A percentile compares a stretch with the other conserved stretches of the same genome.
These are phyloP conservation scores for Backusella psychrophila DNA, from an alignment of 192 early-diverging fungal genomes.

Conservation along the genomic window DNA sequence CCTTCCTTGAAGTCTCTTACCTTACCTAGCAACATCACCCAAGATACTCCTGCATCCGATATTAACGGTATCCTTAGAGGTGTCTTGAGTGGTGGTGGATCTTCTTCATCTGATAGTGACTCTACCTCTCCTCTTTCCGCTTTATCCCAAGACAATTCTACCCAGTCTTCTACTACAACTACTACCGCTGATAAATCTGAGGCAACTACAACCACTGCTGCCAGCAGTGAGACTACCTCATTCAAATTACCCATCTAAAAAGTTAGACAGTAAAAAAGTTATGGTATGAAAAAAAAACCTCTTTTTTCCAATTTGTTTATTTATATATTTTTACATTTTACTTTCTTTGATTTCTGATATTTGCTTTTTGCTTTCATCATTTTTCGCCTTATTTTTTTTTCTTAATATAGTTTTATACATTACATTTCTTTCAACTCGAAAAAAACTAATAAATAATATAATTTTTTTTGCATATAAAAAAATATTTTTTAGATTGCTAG, in stretches of 20 bases:
- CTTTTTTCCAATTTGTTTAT: not conserved
- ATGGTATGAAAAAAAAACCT: not conserved
- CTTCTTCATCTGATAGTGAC: not conserved
- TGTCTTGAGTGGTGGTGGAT: not conserved
- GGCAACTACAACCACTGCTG: constrained; percentile 1
- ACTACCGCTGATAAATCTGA: not conserved
- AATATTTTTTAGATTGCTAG: not conserved
- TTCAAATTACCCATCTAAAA: not conserved
- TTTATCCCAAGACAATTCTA: not conserved
- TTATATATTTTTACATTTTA: not conserved
- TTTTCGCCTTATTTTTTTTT: not conserved
- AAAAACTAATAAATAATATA: constrained; percentile 11
- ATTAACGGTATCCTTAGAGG: not conserved
- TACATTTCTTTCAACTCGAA: not conserved
- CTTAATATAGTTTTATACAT: constrained; percentile 6
- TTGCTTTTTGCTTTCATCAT: not conserved
- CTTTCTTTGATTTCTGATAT: not conserved
- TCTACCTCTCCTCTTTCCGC: not conserved
- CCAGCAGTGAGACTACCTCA: not conserved
- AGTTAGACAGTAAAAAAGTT: not conserved
- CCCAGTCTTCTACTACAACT: not conserved
- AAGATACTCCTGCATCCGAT: not conserved
- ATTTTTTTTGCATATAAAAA: constrained; percentile 3
- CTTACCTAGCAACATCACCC: not conserved
- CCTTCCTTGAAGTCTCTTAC: not conserved